A percentile compares a stretch with the other conserved stretches of the same genome.
Conservation (phyloP, 441 rosid genomes). For the Pelargonium cotyledonis region DNA sequence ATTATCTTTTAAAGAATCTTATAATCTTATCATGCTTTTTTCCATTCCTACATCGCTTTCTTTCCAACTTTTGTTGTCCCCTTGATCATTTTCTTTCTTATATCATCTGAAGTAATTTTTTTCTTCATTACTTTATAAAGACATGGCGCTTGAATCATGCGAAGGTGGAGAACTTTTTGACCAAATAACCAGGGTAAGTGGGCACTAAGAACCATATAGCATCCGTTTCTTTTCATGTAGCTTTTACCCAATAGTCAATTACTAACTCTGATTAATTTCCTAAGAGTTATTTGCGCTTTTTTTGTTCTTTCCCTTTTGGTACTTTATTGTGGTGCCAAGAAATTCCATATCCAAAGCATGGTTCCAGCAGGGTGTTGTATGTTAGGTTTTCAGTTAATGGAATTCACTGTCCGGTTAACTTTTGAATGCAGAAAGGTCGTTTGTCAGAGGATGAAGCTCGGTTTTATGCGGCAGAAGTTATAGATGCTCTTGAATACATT, state of each 20-base stretch:
- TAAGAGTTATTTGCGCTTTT: not conserved
- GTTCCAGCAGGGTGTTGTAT: constrained; percentile 7
- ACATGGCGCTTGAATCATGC: constrained; percentile 98
- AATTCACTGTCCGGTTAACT: constrained; percentile 18
- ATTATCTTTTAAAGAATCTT: constrained; percentile 5
- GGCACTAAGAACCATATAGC: constrained; percentile 11
- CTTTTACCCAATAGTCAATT: not conserved
- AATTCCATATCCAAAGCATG: not conserved
- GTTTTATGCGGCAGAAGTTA: constrained; percentile 85
- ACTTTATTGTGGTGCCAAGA: too few species aligned
- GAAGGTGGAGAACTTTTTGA: constrained; percentile 98
- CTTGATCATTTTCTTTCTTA: not conserved
- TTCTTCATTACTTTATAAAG: constrained; percentile 26
- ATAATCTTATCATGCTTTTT: not conserved
- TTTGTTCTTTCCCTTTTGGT: too few species aligned
- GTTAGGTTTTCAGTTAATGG: constrained; percentile 8
- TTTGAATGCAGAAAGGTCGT: constrained; percentile 60
- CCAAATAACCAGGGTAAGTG: constrained; percentile 93
- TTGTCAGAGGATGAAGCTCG: constrained; percentile 87
- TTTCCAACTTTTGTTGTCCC: not conserved
- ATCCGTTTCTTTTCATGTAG: not conserved
- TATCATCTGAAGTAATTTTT: too few species aligned
- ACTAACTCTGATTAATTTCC: not conserved
- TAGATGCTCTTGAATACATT: constrained; percentile 97
- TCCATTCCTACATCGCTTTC: not conserved